Evolutionary conservation across 1,139 yeast genomes (phyloP), one percentile per base, ranked within the genome.

Genomic region (Yamadazyma epiphylla): DNA sequence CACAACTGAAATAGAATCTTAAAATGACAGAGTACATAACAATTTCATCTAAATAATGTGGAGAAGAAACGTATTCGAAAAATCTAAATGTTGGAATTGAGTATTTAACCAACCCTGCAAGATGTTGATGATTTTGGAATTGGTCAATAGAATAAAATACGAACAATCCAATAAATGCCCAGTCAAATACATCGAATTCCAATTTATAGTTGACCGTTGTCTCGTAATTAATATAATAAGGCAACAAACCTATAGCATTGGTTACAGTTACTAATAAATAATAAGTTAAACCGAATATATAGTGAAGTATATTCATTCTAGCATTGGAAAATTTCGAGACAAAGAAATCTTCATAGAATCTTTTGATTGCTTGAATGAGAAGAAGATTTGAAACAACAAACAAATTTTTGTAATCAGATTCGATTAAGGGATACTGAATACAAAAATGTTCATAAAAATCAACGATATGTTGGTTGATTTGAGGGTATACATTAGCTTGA

Each of bases 11-110:
- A 22, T 52, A 37, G 10, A 61, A 40, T 5, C 51, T 32, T 4
- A 53, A 38, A 7, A 65, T 35, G 1, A 74, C 49, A 0, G 64
- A 27, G 46, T 89, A 89, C 13, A 88, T 71, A 17, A 73, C 34
- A 2, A 85, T 59, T 49, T 89, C 97, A 43, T 83, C 84, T 12
- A 81, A 61, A 46, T 88, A 89, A 53, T 89, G 96, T 0, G 96
- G 89, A 45, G 88, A 80, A 9, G 82, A 69, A 2, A 75, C 66
- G 10, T 48, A 46, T 24, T 53, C 53, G 51, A 86, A 81, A 28
- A 77, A 47, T 2, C 80, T 68, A 24, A 54, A 53, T 0, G 50
- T 48, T 0, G 96, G 96, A 20, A 74, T 49, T 0, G 79, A 62
- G 54, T 89, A 89, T 53, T 88, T 88, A 14, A 59, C 59, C 24